These are phyloP conservation scores for Cyclotella baltica DNA, from an alignment of 108 stramenopile genomes.

Conservation along the genomic window DNA sequence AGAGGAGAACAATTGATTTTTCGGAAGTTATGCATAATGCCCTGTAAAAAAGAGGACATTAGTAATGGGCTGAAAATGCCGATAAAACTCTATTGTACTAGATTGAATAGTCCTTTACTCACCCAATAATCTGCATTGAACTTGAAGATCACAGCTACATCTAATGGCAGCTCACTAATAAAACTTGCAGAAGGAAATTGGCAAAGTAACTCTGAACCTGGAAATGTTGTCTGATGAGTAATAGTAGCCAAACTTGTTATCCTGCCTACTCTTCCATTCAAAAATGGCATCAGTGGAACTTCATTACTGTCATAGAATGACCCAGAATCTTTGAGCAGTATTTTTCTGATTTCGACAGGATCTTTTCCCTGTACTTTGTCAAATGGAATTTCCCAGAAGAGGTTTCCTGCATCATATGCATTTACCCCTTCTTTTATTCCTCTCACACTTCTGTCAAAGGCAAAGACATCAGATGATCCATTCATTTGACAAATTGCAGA, in stretches of 20 bases:
- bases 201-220: constrained; percentile 47
- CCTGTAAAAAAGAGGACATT: constrained; percentile 14
- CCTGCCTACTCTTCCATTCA: constrained; percentile 54
- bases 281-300: constrained; percentile 53
- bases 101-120: neutral
- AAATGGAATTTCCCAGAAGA: constrained; percentile 55
- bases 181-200: constrained; percentile 58
- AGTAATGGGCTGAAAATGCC: neutral
- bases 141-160: constrained; percentile 58
- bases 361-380: constrained; percentile 31
- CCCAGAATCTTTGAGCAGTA: constrained; percentile 37
- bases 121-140: constrained; percentile 30
- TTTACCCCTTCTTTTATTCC: constrained; percentile 54
- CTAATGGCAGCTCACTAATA: constrained; percentile 56
- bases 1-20: constrained; percentile 33
- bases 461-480: constrained; percentile 54
- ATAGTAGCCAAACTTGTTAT: constrained; percentile 54
- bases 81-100: neutral
- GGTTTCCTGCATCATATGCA: constrained; percentile 45
- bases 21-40: constrained; percentile 57
- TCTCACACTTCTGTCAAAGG: constrained; percentile 53
- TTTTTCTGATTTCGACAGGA: constrained; percentile 39
- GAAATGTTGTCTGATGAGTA: constrained; percentile 51
- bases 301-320: constrained; percentile 46
- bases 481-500: constrained; percentile 54